A percentile compares a stretch with the other conserved stretches of the same genome.
Conservation (phyloP, 192 early-diverging fungal genomes). For the Gonapodya sp. region DNA sequence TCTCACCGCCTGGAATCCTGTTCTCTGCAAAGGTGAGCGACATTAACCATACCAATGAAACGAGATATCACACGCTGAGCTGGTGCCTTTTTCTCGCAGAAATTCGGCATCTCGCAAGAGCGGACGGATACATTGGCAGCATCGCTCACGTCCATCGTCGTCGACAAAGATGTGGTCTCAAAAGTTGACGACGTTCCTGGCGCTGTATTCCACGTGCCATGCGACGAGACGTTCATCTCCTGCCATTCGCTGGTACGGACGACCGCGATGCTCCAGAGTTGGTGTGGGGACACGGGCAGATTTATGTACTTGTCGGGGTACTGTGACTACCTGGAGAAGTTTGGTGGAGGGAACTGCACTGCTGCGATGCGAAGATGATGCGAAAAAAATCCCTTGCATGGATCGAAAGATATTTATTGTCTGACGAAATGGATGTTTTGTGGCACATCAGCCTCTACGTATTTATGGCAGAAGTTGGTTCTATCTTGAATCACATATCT, state of each 20-base stretch:
- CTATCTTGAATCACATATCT: no score
- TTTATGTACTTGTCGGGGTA: not conserved
- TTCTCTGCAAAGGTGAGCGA: no score
- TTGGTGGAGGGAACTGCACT: not conserved
- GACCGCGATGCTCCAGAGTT: not conserved
- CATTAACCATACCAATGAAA: no score
- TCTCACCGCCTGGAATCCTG: constrained; percentile 3
- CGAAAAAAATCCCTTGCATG: no score
- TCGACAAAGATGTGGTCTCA: not conserved
- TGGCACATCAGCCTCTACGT: no score
- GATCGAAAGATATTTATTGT: no score
- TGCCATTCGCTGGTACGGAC: not conserved
- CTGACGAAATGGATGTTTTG: no score
- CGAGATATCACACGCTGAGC: no score
- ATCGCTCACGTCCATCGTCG: not conserved
- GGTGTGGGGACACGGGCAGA: not conserved
- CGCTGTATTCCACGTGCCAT: not conserved
- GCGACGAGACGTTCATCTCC: not conserved
- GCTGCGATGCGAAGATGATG: not conserved
- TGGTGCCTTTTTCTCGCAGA: no score
- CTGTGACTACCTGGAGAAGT: not conserved
- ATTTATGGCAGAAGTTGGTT: no score
- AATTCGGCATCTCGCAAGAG: not conserved
- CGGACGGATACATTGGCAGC: not conserved
- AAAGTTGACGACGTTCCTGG: not conserved